Percentiles rank a stretch among this genome's conserved stretches.
Evolutionary conservation across 1,284 basidiomycete species (phyloP).

Genomic region (Cryptococcus jaspeensis): DNA sequence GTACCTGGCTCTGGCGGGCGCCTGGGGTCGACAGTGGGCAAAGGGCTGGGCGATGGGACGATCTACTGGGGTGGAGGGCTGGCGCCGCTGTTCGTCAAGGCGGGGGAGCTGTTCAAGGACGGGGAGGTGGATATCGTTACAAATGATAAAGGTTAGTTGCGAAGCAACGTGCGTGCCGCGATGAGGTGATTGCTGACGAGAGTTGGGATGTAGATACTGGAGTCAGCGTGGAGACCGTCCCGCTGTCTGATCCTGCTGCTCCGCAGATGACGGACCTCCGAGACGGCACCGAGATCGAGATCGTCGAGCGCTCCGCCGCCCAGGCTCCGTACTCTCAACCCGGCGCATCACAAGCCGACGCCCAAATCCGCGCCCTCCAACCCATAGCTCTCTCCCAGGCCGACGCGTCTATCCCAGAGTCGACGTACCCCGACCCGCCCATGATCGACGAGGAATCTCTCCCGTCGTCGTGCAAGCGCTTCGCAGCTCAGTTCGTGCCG

Average conservation of each 20-base stretch:
- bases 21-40: constrained; percentile 13
- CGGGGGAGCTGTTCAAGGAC: constrained; percentile 49
- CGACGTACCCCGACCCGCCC: no score
- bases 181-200: neutral
- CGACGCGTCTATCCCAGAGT: no score
- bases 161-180: neutral
- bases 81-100: constrained; percentile 51
- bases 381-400: neutral
- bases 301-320: neutral
- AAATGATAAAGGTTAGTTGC: constrained; percentile 30
- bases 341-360: neutral
- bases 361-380: neutral
- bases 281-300: constrained; percentile 36
- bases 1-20: neutral
- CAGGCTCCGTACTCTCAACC: neutral
- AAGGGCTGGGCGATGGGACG: constrained; percentile 17
- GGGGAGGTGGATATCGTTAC: constrained; percentile 45
- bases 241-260: constrained; percentile 34
- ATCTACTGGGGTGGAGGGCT: constrained; percentile 39
- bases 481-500: no score
- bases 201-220: neutral
- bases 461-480: no score
- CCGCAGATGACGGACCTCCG: constrained; percentile 34
- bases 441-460: no score
- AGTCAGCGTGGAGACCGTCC: constrained; percentile 18